phyloP scores from a whole-genome alignment of 495 filamentous ascomycete genomes.

The Friedmanniomyces endolithicus region DNA sequence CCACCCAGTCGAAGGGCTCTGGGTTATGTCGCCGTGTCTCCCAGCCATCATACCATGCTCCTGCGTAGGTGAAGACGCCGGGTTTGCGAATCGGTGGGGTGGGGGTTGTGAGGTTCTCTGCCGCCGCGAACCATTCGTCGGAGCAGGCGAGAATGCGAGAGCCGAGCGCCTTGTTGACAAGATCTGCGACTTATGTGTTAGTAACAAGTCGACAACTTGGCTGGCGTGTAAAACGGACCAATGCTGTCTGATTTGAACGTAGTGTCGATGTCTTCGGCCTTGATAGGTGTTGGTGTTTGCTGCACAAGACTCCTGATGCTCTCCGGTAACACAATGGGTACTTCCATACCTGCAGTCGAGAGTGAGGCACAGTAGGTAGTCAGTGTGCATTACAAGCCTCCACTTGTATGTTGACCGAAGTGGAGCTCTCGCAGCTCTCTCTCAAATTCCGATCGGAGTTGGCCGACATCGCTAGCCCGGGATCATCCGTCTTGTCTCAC shows the following conservation, averaged over 20 bases:
- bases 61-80: constrained; percentile 71
- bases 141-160: constrained; percentile 63
- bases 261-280: constrained; percentile 46
- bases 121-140: constrained; percentile 83
- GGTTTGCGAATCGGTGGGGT: constrained; percentile 61
- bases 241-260: constrained; percentile 59
- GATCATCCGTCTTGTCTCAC: constrained; percentile 1
- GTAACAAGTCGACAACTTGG: not conserved
- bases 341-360: constrained; percentile 21
- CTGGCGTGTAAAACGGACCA: constrained; percentile 33
- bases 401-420: not conserved
- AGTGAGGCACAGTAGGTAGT: not conserved
- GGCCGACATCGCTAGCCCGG: constrained; percentile 5
- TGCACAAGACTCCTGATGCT: constrained; percentile 17
- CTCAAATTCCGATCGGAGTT: constrained; percentile 1
- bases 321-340: constrained; percentile 20
- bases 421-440: constrained; percentile 1
- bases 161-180: constrained; percentile 62
- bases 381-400: too few species aligned
- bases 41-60: constrained; percentile 95
- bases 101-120: constrained; percentile 65
- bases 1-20: constrained; percentile 69
- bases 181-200: constrained; percentile 38
- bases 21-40: constrained; percentile 82
- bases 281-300: constrained; percentile 13